Evolutionary conservation across 2,329 filamentous ascomycete genomes (phyloP).

Genomic region (Leptosphaerulina australis): DNA sequence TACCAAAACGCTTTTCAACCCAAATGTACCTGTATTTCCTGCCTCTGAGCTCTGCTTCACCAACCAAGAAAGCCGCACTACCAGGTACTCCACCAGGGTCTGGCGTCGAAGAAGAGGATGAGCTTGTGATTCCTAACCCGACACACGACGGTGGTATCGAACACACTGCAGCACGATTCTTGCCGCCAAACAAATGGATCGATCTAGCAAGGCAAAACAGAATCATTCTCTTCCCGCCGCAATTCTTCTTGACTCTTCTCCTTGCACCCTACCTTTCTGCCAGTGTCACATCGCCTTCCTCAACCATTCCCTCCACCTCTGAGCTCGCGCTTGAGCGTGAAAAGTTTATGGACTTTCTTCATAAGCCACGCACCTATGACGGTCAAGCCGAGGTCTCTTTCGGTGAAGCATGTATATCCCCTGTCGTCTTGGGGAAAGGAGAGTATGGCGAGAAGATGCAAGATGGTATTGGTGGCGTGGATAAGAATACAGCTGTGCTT

Average conservation of each 20-base stretch:
- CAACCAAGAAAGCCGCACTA: constrained; percentile 41
- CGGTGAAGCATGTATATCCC: constrained; percentile 52
- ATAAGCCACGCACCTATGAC: constrained; percentile 56
- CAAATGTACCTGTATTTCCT: constrained; percentile 97
- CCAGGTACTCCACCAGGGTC: constrained; percentile 40
- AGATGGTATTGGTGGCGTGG: constrained; percentile 42
- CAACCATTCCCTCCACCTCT: constrained; percentile 34
- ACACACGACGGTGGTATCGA: constrained; percentile 73
- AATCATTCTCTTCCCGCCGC: constrained; percentile 88
- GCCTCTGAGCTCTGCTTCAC: constrained; percentile 57
- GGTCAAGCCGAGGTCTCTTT: constrained; percentile 48
- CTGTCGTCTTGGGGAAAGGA: constrained; percentile 48
- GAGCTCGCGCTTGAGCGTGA: constrained; percentile 51
- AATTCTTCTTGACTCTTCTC: constrained; percentile 74
- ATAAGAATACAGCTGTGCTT: constrained; percentile 60
- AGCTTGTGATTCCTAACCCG: constrained; percentile 69
- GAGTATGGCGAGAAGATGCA: constrained; percentile 43
- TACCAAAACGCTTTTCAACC: constrained; percentile 82
- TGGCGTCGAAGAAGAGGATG: constrained; percentile 45
- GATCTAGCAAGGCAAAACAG: constrained; percentile 65
- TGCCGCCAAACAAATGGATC: constrained; percentile 73
- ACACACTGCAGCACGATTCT: constrained; percentile 78
- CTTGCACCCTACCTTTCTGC: constrained; percentile 61
- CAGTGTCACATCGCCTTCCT: constrained; percentile 30
- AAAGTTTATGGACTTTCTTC: constrained; percentile 53